Percentiles rank a stretch among this genome's conserved stretches.
Conservation (phyloP, 495 filamentous ascomycete genomes). For the Penicillium psychrofluorescens region DNA sequence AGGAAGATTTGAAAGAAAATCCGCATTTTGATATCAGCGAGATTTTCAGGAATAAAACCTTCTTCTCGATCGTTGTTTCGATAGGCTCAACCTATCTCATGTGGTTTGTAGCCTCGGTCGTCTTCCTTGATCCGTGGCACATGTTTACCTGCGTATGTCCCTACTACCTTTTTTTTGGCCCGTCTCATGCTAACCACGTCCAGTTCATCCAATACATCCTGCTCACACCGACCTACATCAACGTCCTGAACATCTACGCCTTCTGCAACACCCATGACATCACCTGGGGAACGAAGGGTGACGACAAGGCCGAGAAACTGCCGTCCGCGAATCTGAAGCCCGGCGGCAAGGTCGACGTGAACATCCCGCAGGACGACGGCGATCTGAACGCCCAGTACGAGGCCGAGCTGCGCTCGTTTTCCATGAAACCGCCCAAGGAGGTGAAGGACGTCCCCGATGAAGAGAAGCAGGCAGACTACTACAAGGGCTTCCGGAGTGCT, state of each 20-base stretch:
- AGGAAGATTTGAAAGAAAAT: conserved; percentile 53
- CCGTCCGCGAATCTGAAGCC: conserved; percentile 75
- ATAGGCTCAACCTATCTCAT: conserved; percentile 88
- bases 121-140: conserved; percentile 99
- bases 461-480: conserved; percentile 96
- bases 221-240: conserved; percentile 90
- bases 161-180: background rate
- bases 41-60: conserved; percentile 35
- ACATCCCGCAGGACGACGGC: conserved; percentile 78
- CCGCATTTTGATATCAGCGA: conserved; percentile 70
- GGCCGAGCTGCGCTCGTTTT: conserved; percentile 69
- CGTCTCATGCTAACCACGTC: conserved; percentile 5
- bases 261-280: conserved; percentile 99
- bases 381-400: conserved; percentile 94
- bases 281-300: conserved; percentile 94
- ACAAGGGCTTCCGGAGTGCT: conserved; percentile 86
- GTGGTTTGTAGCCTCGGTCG: conserved; percentile 83
- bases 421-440: conserved; percentile 61
- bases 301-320: conserved; percentile 81
- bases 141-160: conserved; percentile 75
- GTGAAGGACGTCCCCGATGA: conserved; percentile 49
- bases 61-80: conserved; percentile 90
- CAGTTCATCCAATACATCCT: conserved; percentile 93
- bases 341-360: conserved; percentile 89
- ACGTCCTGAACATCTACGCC: conserved; percentile 94